These are phyloP conservation scores for Penicillium brasilianum DNA, from an alignment of 2,329 filamentous ascomycete species.

Conservation along the genomic window DNA sequence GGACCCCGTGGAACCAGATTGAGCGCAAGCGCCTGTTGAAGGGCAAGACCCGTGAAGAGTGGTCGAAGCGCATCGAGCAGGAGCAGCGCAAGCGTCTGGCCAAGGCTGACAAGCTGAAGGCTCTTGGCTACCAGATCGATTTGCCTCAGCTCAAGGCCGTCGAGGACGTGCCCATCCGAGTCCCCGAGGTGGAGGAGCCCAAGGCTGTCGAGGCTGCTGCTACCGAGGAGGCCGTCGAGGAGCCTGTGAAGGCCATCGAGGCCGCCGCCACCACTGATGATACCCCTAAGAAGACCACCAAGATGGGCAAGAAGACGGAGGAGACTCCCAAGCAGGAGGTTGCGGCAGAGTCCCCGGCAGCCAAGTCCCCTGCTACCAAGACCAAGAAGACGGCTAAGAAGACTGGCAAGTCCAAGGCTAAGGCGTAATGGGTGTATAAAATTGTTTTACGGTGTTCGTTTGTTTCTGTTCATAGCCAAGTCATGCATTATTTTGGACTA, in stretches of 20 bases:
- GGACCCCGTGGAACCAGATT: constrained; percentile 84
- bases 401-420: constrained; percentile 38
- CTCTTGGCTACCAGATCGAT: constrained; percentile 81
- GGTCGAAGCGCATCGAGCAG: constrained; percentile 74
- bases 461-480: constrained; percentile 27
- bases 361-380: constrained; percentile 34
- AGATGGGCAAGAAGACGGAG: constrained; percentile 41
- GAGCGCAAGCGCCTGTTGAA: constrained; percentile 75
- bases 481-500: constrained; percentile 25
- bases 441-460: constrained; percentile 24
- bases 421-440: constrained; percentile 35
- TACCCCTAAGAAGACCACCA: constrained; percentile 41
- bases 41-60: constrained; percentile 74
- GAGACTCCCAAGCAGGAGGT: constrained; percentile 35
- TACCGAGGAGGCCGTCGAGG: constrained; percentile 22
- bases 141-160: constrained; percentile 72
- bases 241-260: constrained; percentile 37
- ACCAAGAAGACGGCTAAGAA: constrained; percentile 40
- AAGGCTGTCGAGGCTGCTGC: constrained; percentile 41
- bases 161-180: constrained; percentile 56
- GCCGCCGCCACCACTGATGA: constrained; percentile 35
- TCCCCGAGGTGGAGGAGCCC: constrained; percentile 26
- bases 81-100: constrained; percentile 72
- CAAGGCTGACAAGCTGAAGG: constrained; percentile 76
- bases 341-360: constrained; percentile 30